A percentile compares a stretch with the other conserved stretches of the same genome.
phyloP scores from a whole-genome alignment of 2,329 filamentous ascomycete species.

The Xylaria sp. region DNA sequence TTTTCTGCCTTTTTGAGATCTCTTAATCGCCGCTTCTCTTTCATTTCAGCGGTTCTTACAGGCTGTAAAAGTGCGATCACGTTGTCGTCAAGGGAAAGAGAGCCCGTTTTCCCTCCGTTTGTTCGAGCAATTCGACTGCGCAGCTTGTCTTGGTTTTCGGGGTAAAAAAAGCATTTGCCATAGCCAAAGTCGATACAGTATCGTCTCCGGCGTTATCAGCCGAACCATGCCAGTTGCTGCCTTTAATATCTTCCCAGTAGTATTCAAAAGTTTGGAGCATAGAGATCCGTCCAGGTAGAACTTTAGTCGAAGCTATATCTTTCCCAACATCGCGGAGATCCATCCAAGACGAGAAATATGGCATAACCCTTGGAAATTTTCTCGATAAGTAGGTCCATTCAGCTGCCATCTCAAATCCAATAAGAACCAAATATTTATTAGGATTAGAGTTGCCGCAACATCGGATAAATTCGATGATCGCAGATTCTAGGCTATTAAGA shows the following conservation, averaged over 20 bases:
- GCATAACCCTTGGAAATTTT: slow-evolving; percentile 3
- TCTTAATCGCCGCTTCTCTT: slow-evolving; percentile 14
- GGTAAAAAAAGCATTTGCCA: slow-evolving; percentile 6
- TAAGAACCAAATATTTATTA: slow-evolving; percentile 4
- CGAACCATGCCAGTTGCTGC: slow-evolving; percentile 8
- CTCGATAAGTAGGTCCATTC: slow-evolving; percentile 12
- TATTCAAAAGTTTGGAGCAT: slow-evolving; percentile 10
- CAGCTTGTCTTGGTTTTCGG: slow-evolving; percentile 13
- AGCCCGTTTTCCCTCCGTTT: not conserved
- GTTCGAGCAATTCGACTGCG: slow-evolving; percentile 2
- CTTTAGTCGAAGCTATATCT: slow-evolving; percentile 10
- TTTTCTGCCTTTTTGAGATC: not conserved
- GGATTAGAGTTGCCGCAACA: slow-evolving; percentile 4
- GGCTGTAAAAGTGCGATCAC: not conserved
- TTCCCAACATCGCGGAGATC: slow-evolving; percentile 13
- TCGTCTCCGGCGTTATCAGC: slow-evolving; percentile 8
- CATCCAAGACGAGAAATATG: slow-evolving; percentile 11
- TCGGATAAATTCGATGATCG: slow-evolving; percentile 14
- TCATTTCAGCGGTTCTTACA: not conserved
- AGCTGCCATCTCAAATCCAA: slow-evolving; percentile 13
- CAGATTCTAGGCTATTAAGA: slow-evolving; percentile 7
- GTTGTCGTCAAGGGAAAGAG: not conserved
- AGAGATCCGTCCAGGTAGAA: slow-evolving; percentile 3
- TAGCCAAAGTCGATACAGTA: slow-evolving; percentile 13
- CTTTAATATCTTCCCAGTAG: slow-evolving; percentile 13